Evolutionary conservation across 495 filamentous ascomycete species (phyloP), one percentile per base, ranked within the genome.

Genomic region (Hypoxylon intermedium): DNA sequence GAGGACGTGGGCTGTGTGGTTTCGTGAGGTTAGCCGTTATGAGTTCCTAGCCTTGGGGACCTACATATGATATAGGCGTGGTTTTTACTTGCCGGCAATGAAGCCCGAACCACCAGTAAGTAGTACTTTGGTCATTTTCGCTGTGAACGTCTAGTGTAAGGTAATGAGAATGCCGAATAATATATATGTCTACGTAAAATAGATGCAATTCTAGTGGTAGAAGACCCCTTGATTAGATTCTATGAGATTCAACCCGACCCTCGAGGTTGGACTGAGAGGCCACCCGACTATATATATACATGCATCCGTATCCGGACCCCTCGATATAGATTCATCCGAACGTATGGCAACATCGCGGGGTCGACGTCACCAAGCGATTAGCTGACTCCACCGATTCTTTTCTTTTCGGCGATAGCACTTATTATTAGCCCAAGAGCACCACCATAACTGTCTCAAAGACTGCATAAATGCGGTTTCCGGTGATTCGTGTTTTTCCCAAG

Each of bases 1-100:
- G 41, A 96, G 80, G 53, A 92, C 82, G 71, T 96, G 91, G 54
- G 89, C 89, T 77, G 38, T 5, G 12, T n/a, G 34, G 1, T n/a
- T 26, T 28, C 19, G 16, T 4, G 21, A 23, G n/a, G 20, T 58
- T 60, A 50, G 36, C 40, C 5, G 21, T n/a, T 20, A 23, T 23
- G 53, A 23, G 20, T 36, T n/a, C n/a, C n/a, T n/a, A n/a, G n/a
- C n/a, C n/a, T n/a, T n/a, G n/a, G n/a, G n/a, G n/a, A n/a, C n/a
- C n/a, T n/a, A n/a, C n/a, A n/a, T 5, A 18, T 9, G 26, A 12
- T 13, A 41, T 42, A 33, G 11, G 36, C 31, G 41, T n/a, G n/a
- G n/a, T 42, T 44, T 20, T n/a, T 26, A 65, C 73, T 38, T 73
- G 77, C 77, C 77, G 47, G 79, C 78, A 38, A 80, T 79, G 68